Evolutionary conservation across 2,329 filamentous ascomycete species (phyloP), one percentile per base, ranked within the genome.

Genomic region (Neospermospora avenae): DNA sequence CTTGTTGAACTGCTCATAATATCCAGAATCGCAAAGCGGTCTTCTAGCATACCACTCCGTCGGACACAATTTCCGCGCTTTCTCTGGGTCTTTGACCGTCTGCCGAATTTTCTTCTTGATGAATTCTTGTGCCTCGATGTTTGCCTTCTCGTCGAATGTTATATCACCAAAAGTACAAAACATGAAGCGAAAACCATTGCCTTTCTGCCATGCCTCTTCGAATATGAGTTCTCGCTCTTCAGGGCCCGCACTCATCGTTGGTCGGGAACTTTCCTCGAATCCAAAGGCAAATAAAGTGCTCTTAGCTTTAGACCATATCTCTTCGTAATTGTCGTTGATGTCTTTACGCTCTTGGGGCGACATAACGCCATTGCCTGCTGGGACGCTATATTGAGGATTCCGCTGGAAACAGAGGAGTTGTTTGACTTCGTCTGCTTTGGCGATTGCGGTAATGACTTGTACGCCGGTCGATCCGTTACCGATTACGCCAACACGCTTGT

Each of bases 311-410:
- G 69, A 42, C 63, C 64, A 72, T 45, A 75, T 74, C n/a, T 69
- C 57, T 22, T 71, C 67, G 63, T 74, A 76, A 35, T 69, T 69
- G 3, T 70, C 65, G 52, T 76, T 74, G 55, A 74, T 65, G 48
- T 65, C 51, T 2, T 67, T 49, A 3, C 73, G 69, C 41, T 77
- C 66, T 18, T 67, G 63, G 3, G 59, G 14, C 0, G 64, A 59
- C 2, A 76, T 63, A 0, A 62, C 58, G 10, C 60, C 55, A n/a
- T 75, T 65, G 4, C 72, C 70, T 10, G 71, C 39, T 76, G 85
- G 84, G 0, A 86, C 67, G 8, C 79, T 81, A 13, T 81, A 77
- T 58, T 84, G 85, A 0, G 84, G 82, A 2, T 80, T 86, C n/a
- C 84, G 76, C 60, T 86, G 79, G 65, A 84, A 84, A 2, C 85